Evolutionary conservation across 1,284 basidiomycete genomes (phyloP).

Genomic region (Ustilago loliicola): DNA sequence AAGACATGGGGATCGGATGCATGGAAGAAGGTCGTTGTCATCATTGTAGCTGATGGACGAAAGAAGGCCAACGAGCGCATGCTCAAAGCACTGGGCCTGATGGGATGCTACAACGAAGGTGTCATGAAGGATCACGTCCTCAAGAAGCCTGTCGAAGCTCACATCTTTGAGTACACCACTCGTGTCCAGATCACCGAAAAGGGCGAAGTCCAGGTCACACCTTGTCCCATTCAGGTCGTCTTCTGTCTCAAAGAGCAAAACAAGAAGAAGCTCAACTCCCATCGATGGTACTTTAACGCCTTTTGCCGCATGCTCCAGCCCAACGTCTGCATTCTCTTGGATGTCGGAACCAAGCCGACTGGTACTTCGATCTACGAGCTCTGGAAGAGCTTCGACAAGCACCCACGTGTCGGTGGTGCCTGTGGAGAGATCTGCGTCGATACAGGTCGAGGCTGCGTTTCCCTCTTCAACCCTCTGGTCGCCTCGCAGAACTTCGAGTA

Average conservation of each 20-base stretch:
- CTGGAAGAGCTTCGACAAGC: conserved; percentile 97
- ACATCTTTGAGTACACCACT: conserved; percentile 95
- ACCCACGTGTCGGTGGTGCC: conserved; percentile 93
- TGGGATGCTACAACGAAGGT: conserved; percentile 76
- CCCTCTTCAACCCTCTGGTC: conserved; percentile 80
- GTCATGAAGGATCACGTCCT: conserved; percentile 93
- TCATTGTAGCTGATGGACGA: conserved; percentile 92
- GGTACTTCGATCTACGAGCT: conserved; percentile 82
- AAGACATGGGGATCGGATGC: conserved; percentile 95
- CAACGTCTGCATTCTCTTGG: conserved; percentile 92
- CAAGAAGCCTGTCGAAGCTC: conserved; percentile 87
- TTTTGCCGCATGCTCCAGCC: conserved; percentile 73
- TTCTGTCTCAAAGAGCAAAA: conserved; percentile 70
- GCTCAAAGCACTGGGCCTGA: conserved; percentile 80
- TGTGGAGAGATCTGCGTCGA: conserved; percentile 94
- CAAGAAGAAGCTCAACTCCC: conserved; percentile 67
- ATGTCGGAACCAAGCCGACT: conserved; percentile 91
- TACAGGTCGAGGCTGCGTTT: conserved; percentile 79
- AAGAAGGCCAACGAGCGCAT: conserved; percentile 92
- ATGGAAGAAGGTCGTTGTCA: conserved; percentile 83
- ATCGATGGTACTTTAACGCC: conserved; percentile 70
- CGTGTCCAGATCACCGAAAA: conserved; percentile 93
- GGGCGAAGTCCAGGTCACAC: conserved; percentile 72
- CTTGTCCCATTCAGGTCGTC: conserved; percentile 71
- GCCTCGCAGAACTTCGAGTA: conserved; percentile 71